Base-by-base conservation (phyloP, 306 rosid genomes). In the Medicago ruthenica region DNA sequence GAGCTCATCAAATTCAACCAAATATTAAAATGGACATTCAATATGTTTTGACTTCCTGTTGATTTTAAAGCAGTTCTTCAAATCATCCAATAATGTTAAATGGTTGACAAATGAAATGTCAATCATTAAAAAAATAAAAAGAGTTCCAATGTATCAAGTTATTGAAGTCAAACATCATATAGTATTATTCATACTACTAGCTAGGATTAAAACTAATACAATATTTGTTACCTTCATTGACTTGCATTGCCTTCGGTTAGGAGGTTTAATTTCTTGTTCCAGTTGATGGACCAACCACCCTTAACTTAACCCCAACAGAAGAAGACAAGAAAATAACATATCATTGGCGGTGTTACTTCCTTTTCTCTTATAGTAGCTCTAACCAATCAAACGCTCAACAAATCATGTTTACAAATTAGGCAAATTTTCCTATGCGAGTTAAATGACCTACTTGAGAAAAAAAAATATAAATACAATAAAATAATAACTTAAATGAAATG, bases 101-200 rank as follows among this genome's bases (percentile, higher is more conserved):
- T 16, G 57, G 67, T 82, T 81, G 81, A 81, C 76, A 74, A 73
- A 51, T 75, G 1, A 58, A 71, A 74, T 81, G 85, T 81, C 85
- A 78, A 81, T 14, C 45, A 4, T 58, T 17, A 4, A 24, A 14
- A 36, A 44, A n/a, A n/a, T n/a, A n/a, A 13, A 8, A 60, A 59
- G 21, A 40, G 57, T 59, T 57, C 8, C 61, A 62, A 62, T 67
- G 57, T 59, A 47, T 10, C 47, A 62, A 62, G 71, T 36, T 71
- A 61, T 15, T 6, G 5, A 83, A 80, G 82, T 80, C 79, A 83
- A 79, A 50, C 27, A 37, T 63, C n/a, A 27, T 8, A 41, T 1
- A 21, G 1, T 21, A 21, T 21, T 1, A 21, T 21, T 21, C 22
- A 21, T 27, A 27, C 5, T 27, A 27, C 31, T 27, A 27, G 8